Evolutionary conservation across 2,329 filamentous ascomycete genomes (phyloP).

Genomic region (Arthrobotrys megalospora): DNA sequence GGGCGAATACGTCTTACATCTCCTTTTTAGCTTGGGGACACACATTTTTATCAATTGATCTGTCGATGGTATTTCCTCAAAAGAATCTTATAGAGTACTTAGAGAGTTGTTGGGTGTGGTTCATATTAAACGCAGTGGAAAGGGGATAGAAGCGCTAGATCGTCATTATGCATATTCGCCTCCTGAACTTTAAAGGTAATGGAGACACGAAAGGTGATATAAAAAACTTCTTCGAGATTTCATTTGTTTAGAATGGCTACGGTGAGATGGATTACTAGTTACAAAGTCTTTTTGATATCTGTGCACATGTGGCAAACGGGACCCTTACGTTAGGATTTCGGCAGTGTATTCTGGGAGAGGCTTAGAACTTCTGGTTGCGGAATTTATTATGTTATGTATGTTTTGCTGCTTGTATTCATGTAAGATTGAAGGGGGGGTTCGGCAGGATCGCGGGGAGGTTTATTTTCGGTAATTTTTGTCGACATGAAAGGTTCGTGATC

Average conservation of each 20-base stretch:
- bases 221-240: no score
- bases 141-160: conserved; percentile 26
- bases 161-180: conserved; percentile 46
- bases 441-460: background rate
- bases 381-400: conserved; percentile 5
- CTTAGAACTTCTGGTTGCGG: background rate
- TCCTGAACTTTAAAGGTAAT: background rate
- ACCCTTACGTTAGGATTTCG: conserved; percentile 40
- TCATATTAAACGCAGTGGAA: no score
- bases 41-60: background rate
- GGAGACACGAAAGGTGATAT: background rate
- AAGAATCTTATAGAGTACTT: no score
- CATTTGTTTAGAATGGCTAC: no score
- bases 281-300: background rate
- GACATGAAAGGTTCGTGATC: background rate
- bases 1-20: conserved; percentile 19
- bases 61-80: background rate
- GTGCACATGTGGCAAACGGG: conserved; percentile 54
- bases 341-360: background rate
- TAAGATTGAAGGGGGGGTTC: background rate
- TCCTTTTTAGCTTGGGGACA: no score
- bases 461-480: background rate
- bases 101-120: no score
- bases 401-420: conserved; percentile 9
- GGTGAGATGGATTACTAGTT: no score